phyloP scores from a whole-genome alignment of 768 basidiomycete genomes.

The Gloeostereum incarnatum region DNA sequence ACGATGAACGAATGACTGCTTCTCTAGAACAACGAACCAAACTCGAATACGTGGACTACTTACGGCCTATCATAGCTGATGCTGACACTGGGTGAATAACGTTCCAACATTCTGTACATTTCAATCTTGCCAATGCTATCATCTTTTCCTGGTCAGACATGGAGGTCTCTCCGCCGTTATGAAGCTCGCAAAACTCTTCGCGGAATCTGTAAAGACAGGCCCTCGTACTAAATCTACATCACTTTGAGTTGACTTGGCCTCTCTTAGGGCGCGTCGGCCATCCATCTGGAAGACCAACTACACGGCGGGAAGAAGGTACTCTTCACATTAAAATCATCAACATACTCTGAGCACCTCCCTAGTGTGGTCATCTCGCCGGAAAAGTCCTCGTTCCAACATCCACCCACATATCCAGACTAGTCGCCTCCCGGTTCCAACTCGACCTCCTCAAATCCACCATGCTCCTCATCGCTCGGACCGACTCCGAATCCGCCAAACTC shows the following conservation, averaged over 20 bases:
- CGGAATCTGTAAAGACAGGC: constrained; percentile 59
- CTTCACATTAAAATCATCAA: background rate
- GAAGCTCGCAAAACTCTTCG: constrained; percentile 91
- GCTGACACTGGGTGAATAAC: constrained; percentile 79
- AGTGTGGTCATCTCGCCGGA: constrained; percentile 85
- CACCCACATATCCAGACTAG: constrained; percentile 76
- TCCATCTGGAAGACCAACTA: constrained; percentile 91
- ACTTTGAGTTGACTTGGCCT: background rate
- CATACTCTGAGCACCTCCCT: constrained; percentile 6
- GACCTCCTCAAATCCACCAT: constrained; percentile 85
- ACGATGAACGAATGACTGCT: constrained; percentile 71
- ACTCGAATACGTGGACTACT: constrained; percentile 77
- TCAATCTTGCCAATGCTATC: too few relatives aligned
- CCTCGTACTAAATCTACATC: constrained; percentile 1
- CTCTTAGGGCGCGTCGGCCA: constrained; percentile 75
- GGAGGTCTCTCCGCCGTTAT: constrained; percentile 91
- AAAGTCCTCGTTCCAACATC: constrained; percentile 91
- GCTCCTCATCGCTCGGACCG: constrained; percentile 87
- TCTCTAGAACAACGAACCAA: constrained; percentile 55
- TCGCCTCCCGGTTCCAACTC: constrained; percentile 83
- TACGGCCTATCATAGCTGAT: constrained; percentile 90
- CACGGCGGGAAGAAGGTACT: constrained; percentile 86
- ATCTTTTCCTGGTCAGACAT: constrained; percentile 43
- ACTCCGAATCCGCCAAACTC: constrained; percentile 81
- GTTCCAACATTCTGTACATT: background rate